Conservation (phyloP, 768 basidiomycete species). For the Naganishia antarctica region DNA sequence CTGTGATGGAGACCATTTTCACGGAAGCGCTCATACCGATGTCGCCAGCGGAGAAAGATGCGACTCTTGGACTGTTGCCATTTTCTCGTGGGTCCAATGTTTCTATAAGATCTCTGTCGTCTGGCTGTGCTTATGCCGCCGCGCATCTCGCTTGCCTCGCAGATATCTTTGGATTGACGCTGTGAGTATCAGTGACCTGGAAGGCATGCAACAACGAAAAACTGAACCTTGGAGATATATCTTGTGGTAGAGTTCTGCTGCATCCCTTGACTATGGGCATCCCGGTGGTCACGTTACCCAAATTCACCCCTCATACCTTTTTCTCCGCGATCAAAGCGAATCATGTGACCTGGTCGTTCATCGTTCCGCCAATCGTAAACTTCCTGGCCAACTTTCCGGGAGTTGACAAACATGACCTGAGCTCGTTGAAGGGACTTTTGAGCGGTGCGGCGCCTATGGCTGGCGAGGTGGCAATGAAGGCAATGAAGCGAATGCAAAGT, state of each 20-base stretch:
- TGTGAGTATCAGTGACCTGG: conserved; percentile 2
- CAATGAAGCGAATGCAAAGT: conserved; percentile 49
- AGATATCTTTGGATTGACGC: conserved; percentile 27
- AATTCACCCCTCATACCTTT: conserved; percentile 68
- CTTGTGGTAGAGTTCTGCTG: conserved; percentile 34
- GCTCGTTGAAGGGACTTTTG: conserved; percentile 57
- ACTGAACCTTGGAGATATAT: not conserved
- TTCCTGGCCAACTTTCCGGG: conserved; percentile 63
- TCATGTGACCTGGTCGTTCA: conserved; percentile 54
- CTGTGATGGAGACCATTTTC: conserved; percentile 25
- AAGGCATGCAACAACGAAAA: too few relatives aligned
- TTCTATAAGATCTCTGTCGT: not conserved
- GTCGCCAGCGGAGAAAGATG: conserved; percentile 53
- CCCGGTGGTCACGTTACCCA: conserved; percentile 52
- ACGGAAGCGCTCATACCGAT: conserved; percentile 20
- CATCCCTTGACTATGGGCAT: conserved; percentile 44
- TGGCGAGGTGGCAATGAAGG: conserved; percentile 57
- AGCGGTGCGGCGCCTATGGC: conserved; percentile 80
- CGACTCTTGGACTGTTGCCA: conserved; percentile 64
- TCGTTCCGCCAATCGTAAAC: conserved; percentile 70
- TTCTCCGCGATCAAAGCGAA: conserved; percentile 65
- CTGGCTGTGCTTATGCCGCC: not conserved
- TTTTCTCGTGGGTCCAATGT: conserved; percentile 40
- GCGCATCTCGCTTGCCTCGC: not conserved
- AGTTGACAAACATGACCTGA: conserved; percentile 64